Evolutionary conservation across 2,329 filamentous ascomycete species (phyloP).

Genomic region (Ophiostoma australiae): DNA sequence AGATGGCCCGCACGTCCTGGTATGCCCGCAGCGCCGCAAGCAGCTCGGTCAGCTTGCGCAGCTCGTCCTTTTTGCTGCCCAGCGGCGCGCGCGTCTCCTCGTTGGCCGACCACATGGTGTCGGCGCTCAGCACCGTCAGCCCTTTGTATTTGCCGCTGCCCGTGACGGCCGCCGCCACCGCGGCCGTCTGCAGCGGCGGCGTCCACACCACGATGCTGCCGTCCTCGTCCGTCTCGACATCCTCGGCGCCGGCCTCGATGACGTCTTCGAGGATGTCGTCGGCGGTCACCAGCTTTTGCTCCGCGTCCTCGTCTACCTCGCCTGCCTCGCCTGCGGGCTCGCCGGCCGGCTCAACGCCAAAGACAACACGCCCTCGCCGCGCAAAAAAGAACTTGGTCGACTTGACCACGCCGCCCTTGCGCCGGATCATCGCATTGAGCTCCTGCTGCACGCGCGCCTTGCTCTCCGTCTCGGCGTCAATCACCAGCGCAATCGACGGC

Average conservation of each 20-base stretch:
- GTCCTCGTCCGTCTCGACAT: slow-evolving; percentile 61
- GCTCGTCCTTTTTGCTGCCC: slow-evolving; percentile 50
- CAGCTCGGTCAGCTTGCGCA: slow-evolving; percentile 55
- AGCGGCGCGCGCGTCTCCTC: slow-evolving; percentile 64
- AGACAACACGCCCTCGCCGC: slow-evolving; percentile 68
- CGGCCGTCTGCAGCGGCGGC: slow-evolving; percentile 59
- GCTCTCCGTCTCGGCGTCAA: slow-evolving; percentile 82
- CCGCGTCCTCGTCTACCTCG: slow-evolving; percentile 28
- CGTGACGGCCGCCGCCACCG: slow-evolving; percentile 57
- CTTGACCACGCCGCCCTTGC: slow-evolving; percentile 62
- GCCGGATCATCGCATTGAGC: slow-evolving; percentile 65
- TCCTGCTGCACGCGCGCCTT: slow-evolving; percentile 70
- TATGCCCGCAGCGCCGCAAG: slow-evolving; percentile 59
- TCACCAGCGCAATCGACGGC: slow-evolving; percentile 68
- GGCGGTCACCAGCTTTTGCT: slow-evolving; percentile 49
- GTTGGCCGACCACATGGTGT: slow-evolving; percentile 82
- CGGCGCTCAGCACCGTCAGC: slow-evolving; percentile 65
- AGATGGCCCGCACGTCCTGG: slow-evolving; percentile 71
- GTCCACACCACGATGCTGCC: slow-evolving; percentile 68
- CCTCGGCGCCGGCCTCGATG: slow-evolving; percentile 77
- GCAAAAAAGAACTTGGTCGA: slow-evolving; percentile 82
- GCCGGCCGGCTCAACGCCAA: slow-evolving; percentile 58
- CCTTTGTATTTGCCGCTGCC: slow-evolving; percentile 34
- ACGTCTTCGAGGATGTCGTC: slow-evolving; percentile 75
- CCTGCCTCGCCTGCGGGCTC: slow-evolving; percentile 67